Percentiles rank a stretch among this genome's conserved stretches.
phyloP scores from a whole-genome alignment of 116 monocot species.

The Dioscorea cayenensis region DNA sequence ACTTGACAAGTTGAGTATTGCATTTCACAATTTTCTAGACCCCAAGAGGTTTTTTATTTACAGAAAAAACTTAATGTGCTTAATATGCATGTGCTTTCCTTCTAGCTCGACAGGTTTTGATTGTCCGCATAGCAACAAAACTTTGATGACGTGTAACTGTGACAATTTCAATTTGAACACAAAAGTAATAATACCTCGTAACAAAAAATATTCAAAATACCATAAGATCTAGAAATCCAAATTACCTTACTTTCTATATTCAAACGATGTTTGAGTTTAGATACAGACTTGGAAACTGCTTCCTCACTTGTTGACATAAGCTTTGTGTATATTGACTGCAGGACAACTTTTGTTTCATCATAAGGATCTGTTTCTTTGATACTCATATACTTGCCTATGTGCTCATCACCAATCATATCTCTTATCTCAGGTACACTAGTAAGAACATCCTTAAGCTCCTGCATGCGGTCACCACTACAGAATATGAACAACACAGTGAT shows the following conservation, averaged over 20 bases:
- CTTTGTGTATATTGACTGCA: conserved; percentile 60
- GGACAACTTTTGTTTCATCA: conserved; percentile 26
- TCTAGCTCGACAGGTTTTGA: no score
- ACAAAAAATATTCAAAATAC: no score
- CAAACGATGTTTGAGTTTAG: conserved; percentile 57
- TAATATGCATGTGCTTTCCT: not conserved
- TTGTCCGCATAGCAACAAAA: not conserved
- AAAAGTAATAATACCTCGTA: no score
- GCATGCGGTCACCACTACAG: conserved; percentile 2
- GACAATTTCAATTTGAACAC: no score
- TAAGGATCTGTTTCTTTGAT: conserved; percentile 25
- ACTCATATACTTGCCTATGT: conserved; percentile 25
- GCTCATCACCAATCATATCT: conserved; percentile 50
- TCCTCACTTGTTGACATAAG: conserved; percentile 71
- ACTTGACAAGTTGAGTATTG: no score
- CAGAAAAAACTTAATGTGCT: not conserved
- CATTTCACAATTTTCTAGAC: no score
- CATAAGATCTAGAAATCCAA: not conserved
- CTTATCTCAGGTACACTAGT: conserved; percentile 62
- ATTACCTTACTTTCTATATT: conserved; percentile 55
- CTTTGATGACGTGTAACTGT: not conserved
- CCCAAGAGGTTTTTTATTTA: not conserved
- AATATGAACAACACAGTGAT: conserved; percentile 15
- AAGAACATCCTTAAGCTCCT: conserved; percentile 81
- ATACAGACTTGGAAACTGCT: conserved; percentile 37